Evolutionary conservation across 1,284 basidiomycete genomes (phyloP), one percentile per base, ranked within the genome.

Genomic region (Ceratobasidium sp.): DNA sequence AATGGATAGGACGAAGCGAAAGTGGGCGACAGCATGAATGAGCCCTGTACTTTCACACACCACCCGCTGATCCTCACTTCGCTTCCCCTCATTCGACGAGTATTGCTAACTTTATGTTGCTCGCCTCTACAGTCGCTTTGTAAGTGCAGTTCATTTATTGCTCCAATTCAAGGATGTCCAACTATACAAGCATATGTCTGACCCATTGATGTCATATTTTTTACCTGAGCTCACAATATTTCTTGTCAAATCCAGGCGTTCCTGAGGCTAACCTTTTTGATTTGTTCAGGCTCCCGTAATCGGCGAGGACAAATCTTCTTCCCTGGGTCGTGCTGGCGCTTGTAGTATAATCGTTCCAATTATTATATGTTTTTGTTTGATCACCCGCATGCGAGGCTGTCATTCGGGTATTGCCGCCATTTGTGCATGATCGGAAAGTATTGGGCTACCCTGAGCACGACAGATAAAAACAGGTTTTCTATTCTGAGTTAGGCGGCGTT

Each of bases 181-280:
- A 67, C 42, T 74, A 78, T 80, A 84, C 83, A 85, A 85, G 84
- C 84, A 85, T 85, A 85, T 85, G 84, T 85, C 83, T 80, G 83
- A 84, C 74, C 71, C 69, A 76, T 77, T 29, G 62, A 67, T 54
- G 62, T 54, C 50, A 42, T 54, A 7, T 40, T 64, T 50, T 17
- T 49, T 38, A 25, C 43, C 60, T 64, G 60, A 64, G 20, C 32
- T 34, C 22, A 10, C 15, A 45, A 45, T 29, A 32, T 20, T 35
- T 10, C 1, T 40, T 22, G 55, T 27, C 40, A 29, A 55, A 34
- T n/a, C n/a, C n/a, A n/a, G n/a, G 29, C 10, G 10, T 47, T 47
- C 27, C 20, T 20, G 20, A 47, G 27, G 20, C 45, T n/a, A 47
- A n/a, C n/a, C n/a, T 20, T 15, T 15, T 47, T 47, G n/a, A 47